Percentiles rank a stretch among this genome's conserved stretches.
phyloP scores from a whole-genome alignment of 306 rosid genomes.

The Cicer chorassanicum region DNA sequence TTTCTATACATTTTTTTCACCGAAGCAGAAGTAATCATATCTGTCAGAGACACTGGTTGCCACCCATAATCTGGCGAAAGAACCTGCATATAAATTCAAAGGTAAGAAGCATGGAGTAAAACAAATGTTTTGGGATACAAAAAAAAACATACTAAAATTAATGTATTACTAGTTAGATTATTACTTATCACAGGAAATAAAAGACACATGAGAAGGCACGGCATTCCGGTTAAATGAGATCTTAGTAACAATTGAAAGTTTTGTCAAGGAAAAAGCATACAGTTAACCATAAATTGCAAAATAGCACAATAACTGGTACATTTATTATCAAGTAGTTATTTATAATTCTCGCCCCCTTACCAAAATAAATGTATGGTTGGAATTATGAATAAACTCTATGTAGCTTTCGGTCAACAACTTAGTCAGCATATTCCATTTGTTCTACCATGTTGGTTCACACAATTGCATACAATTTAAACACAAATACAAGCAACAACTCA shows the following conservation, averaged over 20 bases:
- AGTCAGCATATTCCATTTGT: slow-evolving; percentile 16
- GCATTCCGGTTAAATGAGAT: slow-evolving; percentile 32
- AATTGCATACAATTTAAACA: slow-evolving; percentile 40
- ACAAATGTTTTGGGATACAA: slow-evolving; percentile 4
- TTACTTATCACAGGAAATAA: slow-evolving; percentile 10
- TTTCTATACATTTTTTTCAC: slow-evolving; percentile 82
- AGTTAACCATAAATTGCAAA: slow-evolving; percentile 16
- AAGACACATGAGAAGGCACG: background rate
- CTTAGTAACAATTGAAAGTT: background rate
- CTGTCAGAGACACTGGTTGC: slow-evolving; percentile 81
- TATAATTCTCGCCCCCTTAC: background rate
- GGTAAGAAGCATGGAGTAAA: slow-evolving; percentile 31
- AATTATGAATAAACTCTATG: slow-evolving; percentile 2
- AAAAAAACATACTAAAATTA: background rate
- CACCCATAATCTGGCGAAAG: slow-evolving; percentile 86
- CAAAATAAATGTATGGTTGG: slow-evolving; percentile 23
- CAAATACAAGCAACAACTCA: background rate
- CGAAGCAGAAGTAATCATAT: slow-evolving; percentile 72
- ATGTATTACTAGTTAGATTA: background rate
- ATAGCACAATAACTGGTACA: slow-evolving; percentile 11
- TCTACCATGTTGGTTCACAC: slow-evolving; percentile 4
- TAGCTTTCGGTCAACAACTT: slow-evolving; percentile 20
- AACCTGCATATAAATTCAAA: slow-evolving; percentile 61
- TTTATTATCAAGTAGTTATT: slow-evolving; percentile 14
- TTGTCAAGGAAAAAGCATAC: slow-evolving; percentile 25